A percentile compares a stretch with the other conserved stretches of the same genome.
These are phyloP conservation scores for Linnemannia hyalina DNA, from an alignment of 192 early-diverging fungal genomes.

Conservation along the genomic window DNA sequence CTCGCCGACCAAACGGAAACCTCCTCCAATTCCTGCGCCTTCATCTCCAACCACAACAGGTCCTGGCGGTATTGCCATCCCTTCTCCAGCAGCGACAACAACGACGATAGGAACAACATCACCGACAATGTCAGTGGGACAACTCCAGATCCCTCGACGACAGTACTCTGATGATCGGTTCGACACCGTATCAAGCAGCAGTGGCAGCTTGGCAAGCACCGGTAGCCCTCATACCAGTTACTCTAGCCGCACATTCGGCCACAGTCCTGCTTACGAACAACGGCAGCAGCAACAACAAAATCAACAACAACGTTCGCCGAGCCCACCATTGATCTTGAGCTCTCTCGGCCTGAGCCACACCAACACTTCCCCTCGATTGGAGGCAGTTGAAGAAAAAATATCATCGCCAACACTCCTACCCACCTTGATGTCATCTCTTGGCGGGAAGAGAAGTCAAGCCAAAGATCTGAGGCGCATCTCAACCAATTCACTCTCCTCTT, in stretches of 20 bases:
- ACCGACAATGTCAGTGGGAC: background rate
- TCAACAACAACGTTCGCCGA: slow-evolving; percentile 7
- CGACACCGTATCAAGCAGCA: slow-evolving; percentile 13
- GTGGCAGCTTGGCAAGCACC: slow-evolving; percentile 3
- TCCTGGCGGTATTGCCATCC: background rate
- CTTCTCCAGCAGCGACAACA: background rate
- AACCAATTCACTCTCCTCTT: slow-evolving; percentile 13
- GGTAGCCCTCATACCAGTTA: slow-evolving; percentile 15
- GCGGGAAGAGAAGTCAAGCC: background rate
- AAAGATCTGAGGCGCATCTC: background rate
- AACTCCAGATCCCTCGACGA: background rate
- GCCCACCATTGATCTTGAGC: slow-evolving; percentile 20
- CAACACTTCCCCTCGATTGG: background rate
- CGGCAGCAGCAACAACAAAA: background rate
- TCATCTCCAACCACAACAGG: background rate
- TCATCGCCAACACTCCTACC: slow-evolving; percentile 16
- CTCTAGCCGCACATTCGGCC: background rate
- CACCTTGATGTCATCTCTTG: background rate
- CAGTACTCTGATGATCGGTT: slow-evolving; percentile 10
- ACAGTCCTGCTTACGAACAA: background rate
- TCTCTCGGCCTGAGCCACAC: background rate
- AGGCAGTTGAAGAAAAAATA: background rate
- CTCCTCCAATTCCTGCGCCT: background rate
- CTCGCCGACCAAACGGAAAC: slow-evolving; percentile 22
- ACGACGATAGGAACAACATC: background rate